Evolutionary conservation across 495 filamentous ascomycete genomes (phyloP), one percentile per base, ranked within the genome.

Genomic region (Lichenothelia convexa): DNA sequence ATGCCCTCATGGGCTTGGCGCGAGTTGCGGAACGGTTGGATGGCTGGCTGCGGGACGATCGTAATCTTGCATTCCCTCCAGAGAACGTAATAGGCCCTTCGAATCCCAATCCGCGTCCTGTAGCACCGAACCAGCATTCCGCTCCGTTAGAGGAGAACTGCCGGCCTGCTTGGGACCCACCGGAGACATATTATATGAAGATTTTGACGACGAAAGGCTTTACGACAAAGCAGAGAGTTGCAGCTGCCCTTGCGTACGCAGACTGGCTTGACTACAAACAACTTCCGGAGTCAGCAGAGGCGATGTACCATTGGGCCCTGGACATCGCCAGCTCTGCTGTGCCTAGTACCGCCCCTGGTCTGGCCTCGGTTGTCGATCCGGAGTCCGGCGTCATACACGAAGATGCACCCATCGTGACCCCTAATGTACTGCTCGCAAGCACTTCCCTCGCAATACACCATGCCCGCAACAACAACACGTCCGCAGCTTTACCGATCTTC

Each of bases 181-280:
- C 85, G 0, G 71, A 85, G 45, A 62, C 53, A 7, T 78, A 71
- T 44, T 93, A 93, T 47, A 67, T 79, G 54, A 73, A 75, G 45
- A 74, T 93, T 18, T 54, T 93, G 32, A 80, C 71, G 1, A 82
- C 77, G 0, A 63, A 65, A 18, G 84, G 85, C 13, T 81, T 93
- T 48, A 74, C 68, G 5, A 64, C 65, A 15, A 60, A 69, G 35
- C 80, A 93, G 56, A 71, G 70, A 41, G 53, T 93, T 21, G 74
- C 83, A 30, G 83, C 85, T 17, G 77, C 77, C 7, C 56, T 92
- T 13, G 77, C 74, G 0, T 86, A 85, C 53, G 85, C 73, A 4
- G 77, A 78, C 39, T 92, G 75, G 71, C 63, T 92, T 4, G 75
- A 80, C 34, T 91, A 69, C 55, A 85, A 86, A 57, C 64, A 67